Evolutionary conservation across 352 stramenopile species (phyloP).

Genomic region (Phytophthora tentaculata): DNA sequence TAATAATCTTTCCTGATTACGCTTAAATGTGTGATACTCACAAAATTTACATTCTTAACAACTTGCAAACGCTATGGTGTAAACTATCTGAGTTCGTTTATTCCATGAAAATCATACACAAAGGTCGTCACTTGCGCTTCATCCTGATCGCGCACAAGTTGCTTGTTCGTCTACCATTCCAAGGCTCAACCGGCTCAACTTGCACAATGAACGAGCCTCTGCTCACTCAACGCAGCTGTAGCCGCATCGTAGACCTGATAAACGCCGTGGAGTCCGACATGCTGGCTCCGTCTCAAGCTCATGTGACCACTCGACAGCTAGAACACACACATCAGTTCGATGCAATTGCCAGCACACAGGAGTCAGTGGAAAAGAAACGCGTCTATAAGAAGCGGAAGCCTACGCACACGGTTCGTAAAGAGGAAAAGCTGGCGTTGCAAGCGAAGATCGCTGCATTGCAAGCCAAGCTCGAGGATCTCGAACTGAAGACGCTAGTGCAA

Average conservation of each 20-base stretch:
- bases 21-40: conserved; percentile 1
- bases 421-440: conserved; percentile 31
- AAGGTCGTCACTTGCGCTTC: conserved; percentile 18
- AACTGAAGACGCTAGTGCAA: conserved; percentile 25
- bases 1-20: conserved; percentile 9
- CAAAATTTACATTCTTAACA: neutral
- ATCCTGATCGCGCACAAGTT: neutral
- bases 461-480: conserved; percentile 31
- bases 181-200: neutral
- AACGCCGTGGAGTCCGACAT: conserved; percentile 9
- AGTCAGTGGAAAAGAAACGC: conserved; percentile 21
- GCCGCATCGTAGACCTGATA: conserved; percentile 9
- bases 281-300: neutral
- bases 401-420: conserved; percentile 34
- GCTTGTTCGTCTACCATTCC: neutral
- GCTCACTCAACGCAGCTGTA: neutral
- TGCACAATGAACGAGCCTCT: conserved; percentile 8
- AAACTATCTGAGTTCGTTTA: conserved; percentile 10
- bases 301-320: neutral
- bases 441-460: conserved; percentile 21
- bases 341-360: neutral
- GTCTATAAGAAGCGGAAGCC: conserved; percentile 31
- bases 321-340: neutral
- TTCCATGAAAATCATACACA: neutral
- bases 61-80: neutral